phyloP scores from a whole-genome alignment of 1,139 yeast genomes.

The Diutina pseudorugosa region DNA sequence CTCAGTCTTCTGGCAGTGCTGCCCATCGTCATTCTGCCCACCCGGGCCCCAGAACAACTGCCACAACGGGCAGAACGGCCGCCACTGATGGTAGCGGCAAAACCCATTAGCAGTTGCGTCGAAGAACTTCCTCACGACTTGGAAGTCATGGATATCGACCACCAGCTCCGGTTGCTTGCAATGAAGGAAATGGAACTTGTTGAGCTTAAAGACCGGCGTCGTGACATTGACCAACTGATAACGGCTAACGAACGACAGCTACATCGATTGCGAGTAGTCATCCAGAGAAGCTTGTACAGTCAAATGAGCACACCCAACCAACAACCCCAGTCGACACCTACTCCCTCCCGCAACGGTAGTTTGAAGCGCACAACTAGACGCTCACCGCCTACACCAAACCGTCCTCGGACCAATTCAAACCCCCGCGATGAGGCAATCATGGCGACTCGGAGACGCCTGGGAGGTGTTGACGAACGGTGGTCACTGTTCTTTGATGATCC shows the following conservation, averaged over 20 bases:
- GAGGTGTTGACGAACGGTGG: slow-evolving; percentile 3
- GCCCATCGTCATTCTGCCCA: neutral
- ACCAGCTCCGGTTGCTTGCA: slow-evolving; percentile 2
- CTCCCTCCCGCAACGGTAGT: neutral
- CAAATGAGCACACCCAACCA: neutral
- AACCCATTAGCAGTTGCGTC: neutral
- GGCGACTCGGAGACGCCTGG: neutral
- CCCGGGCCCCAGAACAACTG: neutral
- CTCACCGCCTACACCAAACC: neutral
- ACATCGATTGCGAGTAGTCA: neutral
- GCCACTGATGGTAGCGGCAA: neutral
- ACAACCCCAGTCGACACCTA: neutral
- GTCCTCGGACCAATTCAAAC: neutral
- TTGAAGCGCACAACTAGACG: neutral
- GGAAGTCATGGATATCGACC: neutral
- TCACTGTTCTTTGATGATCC: slow-evolving; percentile 2
- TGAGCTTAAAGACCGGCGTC: neutral
- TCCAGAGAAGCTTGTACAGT: neutral
- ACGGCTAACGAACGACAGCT: neutral
- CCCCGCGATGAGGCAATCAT: neutral
- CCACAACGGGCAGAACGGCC: neutral
- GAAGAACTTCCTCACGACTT: neutral
- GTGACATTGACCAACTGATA: neutral
- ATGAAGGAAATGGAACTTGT: neutral
- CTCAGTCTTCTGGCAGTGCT: neutral